Conservation (phyloP, 257 asterid species). For the Solanum etuberosum region DNA sequence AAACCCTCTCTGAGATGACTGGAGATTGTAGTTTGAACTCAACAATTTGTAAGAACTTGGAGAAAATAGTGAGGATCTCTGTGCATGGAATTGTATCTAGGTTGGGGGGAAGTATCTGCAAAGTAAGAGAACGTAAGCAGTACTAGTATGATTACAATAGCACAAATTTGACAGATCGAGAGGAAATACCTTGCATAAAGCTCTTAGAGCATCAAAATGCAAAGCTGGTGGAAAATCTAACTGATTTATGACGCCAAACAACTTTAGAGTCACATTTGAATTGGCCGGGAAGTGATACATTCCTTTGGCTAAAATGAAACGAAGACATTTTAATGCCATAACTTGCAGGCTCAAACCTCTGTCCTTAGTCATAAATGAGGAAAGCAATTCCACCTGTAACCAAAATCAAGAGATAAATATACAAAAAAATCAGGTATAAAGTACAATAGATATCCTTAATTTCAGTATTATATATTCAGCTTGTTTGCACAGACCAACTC, state of each 20-base stretch:
- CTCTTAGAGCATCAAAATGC: slow-evolving; percentile 47
- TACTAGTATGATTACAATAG: not conserved
- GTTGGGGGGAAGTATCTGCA: slow-evolving; percentile 41
- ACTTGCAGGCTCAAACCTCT: slow-evolving; percentile 42
- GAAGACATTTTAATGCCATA: slow-evolving; percentile 50
- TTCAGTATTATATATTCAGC: not conserved
- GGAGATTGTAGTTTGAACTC: slow-evolving; percentile 30
- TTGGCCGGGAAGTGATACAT: slow-evolving; percentile 29
- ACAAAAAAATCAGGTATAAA: not conserved
- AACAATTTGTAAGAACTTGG: slow-evolving; percentile 25
- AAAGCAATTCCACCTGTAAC: slow-evolving; percentile 51
- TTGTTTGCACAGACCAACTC: not conserved
- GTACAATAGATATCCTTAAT: not conserved
- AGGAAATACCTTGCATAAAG: slow-evolving; percentile 50
- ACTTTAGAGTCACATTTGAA: slow-evolving; percentile 21
- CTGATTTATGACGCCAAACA: slow-evolving; percentile 32
- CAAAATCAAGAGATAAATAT: slow-evolving; percentile 9
- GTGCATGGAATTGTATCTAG: slow-evolving; percentile 27
- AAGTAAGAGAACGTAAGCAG: slow-evolving; percentile 8
- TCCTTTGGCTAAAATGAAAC: slow-evolving; percentile 33
- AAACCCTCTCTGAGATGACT: slow-evolving; percentile 29
- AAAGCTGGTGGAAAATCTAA: slow-evolving; percentile 34
- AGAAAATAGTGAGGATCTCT: slow-evolving; percentile 37
- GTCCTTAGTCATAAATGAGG: slow-evolving; percentile 37
- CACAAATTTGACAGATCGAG: slow-evolving; percentile 12